Conservation (phyloP, 2,329 filamentous ascomycete genomes). For the Paecilomyces variotii region DNA sequence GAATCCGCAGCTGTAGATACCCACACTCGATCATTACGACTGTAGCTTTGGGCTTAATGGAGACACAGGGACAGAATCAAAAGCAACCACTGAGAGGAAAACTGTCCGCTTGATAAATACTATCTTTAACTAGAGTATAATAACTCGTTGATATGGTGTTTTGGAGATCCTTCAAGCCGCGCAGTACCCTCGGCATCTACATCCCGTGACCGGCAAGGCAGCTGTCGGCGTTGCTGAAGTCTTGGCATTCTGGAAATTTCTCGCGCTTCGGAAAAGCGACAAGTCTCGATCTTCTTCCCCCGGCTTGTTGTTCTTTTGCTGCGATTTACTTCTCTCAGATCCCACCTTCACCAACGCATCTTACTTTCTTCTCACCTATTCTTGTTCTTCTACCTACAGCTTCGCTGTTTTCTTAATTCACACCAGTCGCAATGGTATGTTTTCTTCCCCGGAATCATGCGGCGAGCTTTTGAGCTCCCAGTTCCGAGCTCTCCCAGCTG, state of each 20-base stretch:
- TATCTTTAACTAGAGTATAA: no score
- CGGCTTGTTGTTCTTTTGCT: slow-evolving; percentile 21
- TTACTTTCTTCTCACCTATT: slow-evolving; percentile 4
- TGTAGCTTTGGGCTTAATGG: no score
- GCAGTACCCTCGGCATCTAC: slow-evolving; percentile 21
- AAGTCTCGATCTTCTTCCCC: slow-evolving; percentile 26
- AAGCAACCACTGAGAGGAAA: neutral
- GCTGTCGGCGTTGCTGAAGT: slow-evolving; percentile 16
- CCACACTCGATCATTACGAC: no score
- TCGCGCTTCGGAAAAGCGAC: slow-evolving; percentile 14
- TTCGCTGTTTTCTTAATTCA: slow-evolving; percentile 7
- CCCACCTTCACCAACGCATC: slow-evolving; percentile 8
- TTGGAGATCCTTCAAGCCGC: neutral
- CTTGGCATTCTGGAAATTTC: slow-evolving; percentile 41
- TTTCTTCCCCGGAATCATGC: neutral
- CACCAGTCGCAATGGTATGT: slow-evolving; percentile 19
- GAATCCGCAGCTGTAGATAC: neutral
- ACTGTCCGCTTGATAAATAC: no score
- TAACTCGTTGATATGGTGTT: neutral
- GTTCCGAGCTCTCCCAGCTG: slow-evolving; percentile 1
- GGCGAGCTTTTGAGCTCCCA: neutral
- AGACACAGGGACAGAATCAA: neutral
- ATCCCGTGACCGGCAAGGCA: slow-evolving; percentile 3
- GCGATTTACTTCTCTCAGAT: slow-evolving; percentile 21
- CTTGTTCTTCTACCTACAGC: neutral